phyloP scores from a whole-genome alignment of 345 rosid species.

The Acer yangbiense region DNA sequence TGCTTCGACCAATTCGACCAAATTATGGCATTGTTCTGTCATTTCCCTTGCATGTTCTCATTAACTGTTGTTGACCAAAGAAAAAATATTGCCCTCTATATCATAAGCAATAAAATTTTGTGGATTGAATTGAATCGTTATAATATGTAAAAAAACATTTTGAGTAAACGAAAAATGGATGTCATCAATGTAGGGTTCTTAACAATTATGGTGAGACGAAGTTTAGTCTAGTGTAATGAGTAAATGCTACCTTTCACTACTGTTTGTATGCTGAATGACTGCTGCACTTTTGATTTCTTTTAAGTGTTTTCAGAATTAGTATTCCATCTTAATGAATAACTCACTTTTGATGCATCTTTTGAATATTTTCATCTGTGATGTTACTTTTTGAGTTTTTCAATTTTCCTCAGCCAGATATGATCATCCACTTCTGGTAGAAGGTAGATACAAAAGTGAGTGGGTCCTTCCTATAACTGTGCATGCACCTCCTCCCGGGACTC shows the following conservation, averaged over 20 bases:
- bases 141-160: background rate
- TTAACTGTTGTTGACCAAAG: too few species aligned
- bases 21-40: too few species aligned
- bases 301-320: background rate
- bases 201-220: background rate
- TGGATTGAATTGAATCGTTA: background rate
- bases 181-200: background rate
- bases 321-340: background rate
- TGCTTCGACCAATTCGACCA: too few species aligned
- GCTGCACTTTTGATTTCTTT: background rate
- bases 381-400: background rate
- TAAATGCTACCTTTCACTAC: too few species aligned
- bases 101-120: background rate
- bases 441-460: slow-evolving; percentile 90
- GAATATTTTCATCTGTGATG: background rate
- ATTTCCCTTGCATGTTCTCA: too few species aligned
- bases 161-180: background rate
- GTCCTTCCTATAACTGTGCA: slow-evolving; percentile 88
- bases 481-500: slow-evolving; percentile 73
- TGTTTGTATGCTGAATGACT: background rate
- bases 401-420: slow-evolving; percentile 63
- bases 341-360: background rate
- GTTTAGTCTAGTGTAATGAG: background rate
- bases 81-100: background rate
- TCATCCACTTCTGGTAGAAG: slow-evolving; percentile 83